Percentiles rank a stretch among this genome's conserved stretches.
Conservation (phyloP, 495 filamentous ascomycete genomes). For the Aspergillus diversus region DNA sequence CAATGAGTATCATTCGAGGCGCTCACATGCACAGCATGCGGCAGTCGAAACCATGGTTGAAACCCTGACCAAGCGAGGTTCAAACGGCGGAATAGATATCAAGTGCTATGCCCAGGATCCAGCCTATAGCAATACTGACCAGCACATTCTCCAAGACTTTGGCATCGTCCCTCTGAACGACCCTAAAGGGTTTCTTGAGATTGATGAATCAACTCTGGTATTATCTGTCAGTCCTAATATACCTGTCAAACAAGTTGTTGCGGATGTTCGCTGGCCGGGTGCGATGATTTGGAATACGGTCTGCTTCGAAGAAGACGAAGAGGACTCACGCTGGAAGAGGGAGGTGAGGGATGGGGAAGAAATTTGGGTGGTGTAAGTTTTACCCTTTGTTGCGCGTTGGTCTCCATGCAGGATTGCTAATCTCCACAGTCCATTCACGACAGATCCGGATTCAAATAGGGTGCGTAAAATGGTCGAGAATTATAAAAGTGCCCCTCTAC, state of each 20-base stretch:
- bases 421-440: conserved; percentile 23
- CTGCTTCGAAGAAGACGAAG: conserved; percentile 11
- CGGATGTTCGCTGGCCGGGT: conserved; percentile 36
- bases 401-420: conserved; percentile 2
- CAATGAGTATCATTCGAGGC: conserved; percentile 13
- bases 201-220: conserved; percentile 34
- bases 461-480: conserved; percentile 26
- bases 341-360: conserved; percentile 21
- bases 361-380: conserved; percentile 27
- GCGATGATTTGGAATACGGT: conserved; percentile 41
- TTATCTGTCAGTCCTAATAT: conserved; percentile 38
- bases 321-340: conserved; percentile 22
- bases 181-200: conserved; percentile 36
- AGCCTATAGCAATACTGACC: conserved; percentile 29
- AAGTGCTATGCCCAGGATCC: conserved; percentile 38
- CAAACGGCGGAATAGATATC: conserved; percentile 18
- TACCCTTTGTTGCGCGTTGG: neutral
- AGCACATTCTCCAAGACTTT: conserved; percentile 23
- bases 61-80: conserved; percentile 7
- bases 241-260: conserved; percentile 40
- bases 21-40: conserved; percentile 28
- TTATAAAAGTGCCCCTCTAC: conserved; percentile 24
- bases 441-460: conserved; percentile 31
- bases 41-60: conserved; percentile 26
- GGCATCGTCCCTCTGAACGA: conserved; percentile 32